A percentile compares a stretch with the other conserved stretches of the same genome.
phyloP scores from a whole-genome alignment of 257 asterid genomes.

The Plantago ovata region DNA sequence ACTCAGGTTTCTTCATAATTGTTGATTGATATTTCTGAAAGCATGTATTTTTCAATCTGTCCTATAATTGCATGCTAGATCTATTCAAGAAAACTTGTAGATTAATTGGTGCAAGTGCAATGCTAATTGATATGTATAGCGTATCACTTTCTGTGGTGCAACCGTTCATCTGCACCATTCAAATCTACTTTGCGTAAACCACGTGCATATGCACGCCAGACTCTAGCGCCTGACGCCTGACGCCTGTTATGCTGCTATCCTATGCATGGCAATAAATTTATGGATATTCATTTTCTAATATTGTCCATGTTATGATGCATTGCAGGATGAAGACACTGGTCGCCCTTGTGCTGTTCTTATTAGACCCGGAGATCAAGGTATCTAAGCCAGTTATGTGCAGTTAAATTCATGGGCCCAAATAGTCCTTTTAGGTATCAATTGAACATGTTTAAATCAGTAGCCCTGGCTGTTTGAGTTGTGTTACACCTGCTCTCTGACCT shows the following conservation, averaged over 20 bases:
- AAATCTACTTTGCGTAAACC: background rate
- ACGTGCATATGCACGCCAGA: background rate
- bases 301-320: slow-evolving; percentile 10
- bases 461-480: no score
- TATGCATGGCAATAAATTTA: no score
- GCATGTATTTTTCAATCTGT: background rate
- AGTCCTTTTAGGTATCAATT: no score
- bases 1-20: slow-evolving; percentile 38
- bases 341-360: slow-evolving; percentile 31
- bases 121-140: background rate
- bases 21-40: background rate
- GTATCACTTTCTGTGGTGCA: background rate
- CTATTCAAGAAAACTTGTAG: background rate
- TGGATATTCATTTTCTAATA: slow-evolving; percentile 1
- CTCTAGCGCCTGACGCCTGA: no score
- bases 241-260: no score
- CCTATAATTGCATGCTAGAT: background rate
- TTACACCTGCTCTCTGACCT: no score
- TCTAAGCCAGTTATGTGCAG: no score
- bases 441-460: no score
- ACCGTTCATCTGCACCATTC: background rate
- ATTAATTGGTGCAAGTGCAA: background rate
- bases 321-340: slow-evolving; percentile 29
- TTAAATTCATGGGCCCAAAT: no score
- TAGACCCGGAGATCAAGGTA: slow-evolving; percentile 35